Percentiles rank a stretch among this genome's conserved stretches.
Evolutionary conservation across 2,329 filamentous ascomycete genomes (phyloP).

Genomic region (Xylaria sp.): DNA sequence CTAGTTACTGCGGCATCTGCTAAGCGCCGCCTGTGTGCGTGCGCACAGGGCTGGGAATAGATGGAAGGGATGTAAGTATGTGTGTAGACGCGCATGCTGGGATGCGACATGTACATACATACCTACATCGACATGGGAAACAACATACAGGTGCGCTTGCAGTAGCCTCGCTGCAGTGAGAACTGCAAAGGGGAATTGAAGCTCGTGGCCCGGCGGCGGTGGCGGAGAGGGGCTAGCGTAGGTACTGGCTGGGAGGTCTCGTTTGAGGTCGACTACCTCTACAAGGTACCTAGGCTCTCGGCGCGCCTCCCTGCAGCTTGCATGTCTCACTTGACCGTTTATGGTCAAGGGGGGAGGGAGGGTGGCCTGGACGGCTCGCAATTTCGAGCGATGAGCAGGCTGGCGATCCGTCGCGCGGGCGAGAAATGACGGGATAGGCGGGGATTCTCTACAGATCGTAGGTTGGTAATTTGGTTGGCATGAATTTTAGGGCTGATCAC

Average conservation of each 20-base stretch:
- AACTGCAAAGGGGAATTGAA: not conserved
- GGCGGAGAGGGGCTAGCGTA: not conserved
- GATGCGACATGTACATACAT: conserved; percentile 9
- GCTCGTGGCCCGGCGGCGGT: not conserved
- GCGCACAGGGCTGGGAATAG: not conserved
- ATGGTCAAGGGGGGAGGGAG: conserved; percentile 4
- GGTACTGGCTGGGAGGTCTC: not conserved
- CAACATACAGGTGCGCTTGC: no score
- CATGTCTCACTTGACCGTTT: conserved; percentile 1
- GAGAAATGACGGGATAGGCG: no score
- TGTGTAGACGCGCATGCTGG: conserved; percentile 7
- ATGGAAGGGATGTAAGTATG: conserved; percentile 12
- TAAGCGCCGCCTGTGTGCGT: conserved; percentile 23
- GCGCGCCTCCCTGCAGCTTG: conserved; percentile 12
- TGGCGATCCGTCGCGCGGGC: conserved; percentile 2
- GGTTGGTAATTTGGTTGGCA: not conserved
- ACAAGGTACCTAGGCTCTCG: no score
- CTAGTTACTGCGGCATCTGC: conserved; percentile 10
- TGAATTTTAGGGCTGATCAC: not conserved
- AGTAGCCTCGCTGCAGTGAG: conserved; percentile 11
- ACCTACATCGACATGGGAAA: no score
- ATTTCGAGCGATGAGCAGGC: not conserved
- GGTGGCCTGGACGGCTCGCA: no score
- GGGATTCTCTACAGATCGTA: conserved; percentile 1
- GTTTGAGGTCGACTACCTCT: no score